These are phyloP conservation scores for Diaporthe helianthi DNA, from an alignment of 2,329 filamentous ascomycete species.

Conservation along the genomic window DNA sequence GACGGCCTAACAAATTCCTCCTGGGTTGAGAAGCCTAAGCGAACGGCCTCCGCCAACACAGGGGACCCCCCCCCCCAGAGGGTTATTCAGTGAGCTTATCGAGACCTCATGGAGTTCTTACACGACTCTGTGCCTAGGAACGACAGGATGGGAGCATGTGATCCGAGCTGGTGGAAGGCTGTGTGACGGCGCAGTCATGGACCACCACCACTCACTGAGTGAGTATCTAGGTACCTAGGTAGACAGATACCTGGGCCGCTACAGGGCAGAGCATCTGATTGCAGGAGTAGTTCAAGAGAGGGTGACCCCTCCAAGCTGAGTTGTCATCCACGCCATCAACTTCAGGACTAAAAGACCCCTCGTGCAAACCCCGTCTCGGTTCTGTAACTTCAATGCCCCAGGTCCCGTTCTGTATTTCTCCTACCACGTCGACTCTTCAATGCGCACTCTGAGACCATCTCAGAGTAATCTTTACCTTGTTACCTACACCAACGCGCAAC, in stretches of 20 bases:
- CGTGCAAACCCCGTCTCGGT: not conserved
- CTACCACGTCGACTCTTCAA: slow-evolving; percentile 3
- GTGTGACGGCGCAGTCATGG: slow-evolving; percentile 23
- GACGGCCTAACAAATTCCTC: slow-evolving; percentile 24
- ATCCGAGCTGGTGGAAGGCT: slow-evolving; percentile 16
- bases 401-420: not conserved
- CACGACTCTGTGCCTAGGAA: not conserved
- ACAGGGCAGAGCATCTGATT: slow-evolving; percentile 24
- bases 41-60: slow-evolving; percentile 15
- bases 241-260: no score
- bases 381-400: not conserved
- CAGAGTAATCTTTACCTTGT: not conserved
- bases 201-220: no score
- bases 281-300: slow-evolving; percentile 11
- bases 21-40: slow-evolving; percentile 11
- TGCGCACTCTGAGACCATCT: not conserved
- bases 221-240: no score
- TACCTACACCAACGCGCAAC: not conserved
- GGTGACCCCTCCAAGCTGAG: slow-evolving; percentile 18
- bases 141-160: not conserved
- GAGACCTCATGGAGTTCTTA: slow-evolving; percentile 8
- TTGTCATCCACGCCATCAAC: slow-evolving; percentile 24
- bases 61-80: slow-evolving; percentile 16
- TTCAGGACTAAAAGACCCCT: slow-evolving; percentile 9
- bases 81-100: slow-evolving; percentile 31